Evolutionary conservation across 2,329 filamentous ascomycete genomes (phyloP), one percentile per base, ranked within the genome.

Genomic region (Pleurostoma richardsiae): DNA sequence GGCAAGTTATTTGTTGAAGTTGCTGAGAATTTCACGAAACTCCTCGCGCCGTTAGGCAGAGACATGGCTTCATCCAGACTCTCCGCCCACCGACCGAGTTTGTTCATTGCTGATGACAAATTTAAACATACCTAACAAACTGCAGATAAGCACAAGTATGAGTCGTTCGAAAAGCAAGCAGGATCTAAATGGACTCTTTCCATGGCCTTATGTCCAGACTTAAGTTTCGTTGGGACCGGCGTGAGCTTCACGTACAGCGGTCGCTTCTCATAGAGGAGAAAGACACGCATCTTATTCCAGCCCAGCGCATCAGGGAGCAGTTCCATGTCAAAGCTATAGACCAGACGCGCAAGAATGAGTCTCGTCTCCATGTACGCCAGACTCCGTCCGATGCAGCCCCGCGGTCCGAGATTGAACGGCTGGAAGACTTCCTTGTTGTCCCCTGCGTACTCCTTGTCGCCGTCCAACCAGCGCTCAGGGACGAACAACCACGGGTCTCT

Each of bases 381-480:
- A 29, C 49, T 52, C 27, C 46, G 41, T n/a, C 52, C 49, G 11
- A 53, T 46, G 31, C 50, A 53, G 29, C 41, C 47, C 4, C 49
- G 40, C 43, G 43, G 41, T 10, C 50, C 52, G 10, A 40, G 41
- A 5, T 45, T 50, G 29, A 52, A 52, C 1, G 49, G 50, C 30
- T 52, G 48, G 30, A 52, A 51, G 11, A 49, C 52, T n/a, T 48
- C 49, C 36, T 29, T 43, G 33, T 53, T 49, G 26, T 52, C 49
- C 26, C 28, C 33, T 5, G 30, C 41, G 29, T 45, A 52, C 7
- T 47, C 45, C 8, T 47, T 44, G 30, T 38, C 31, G 30, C 42
- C 41, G 28, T 56, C 55, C 11, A 66, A 43, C 61, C 64, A 67
- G 5, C 64, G 51, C 46, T 65, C 61, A 0, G 63, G 64, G 6